Percentiles rank a stretch among this genome's conserved stretches.
Conservation (phyloP, 2,329 filamentous ascomycete species). For the Cryphonectria naterciae region DNA sequence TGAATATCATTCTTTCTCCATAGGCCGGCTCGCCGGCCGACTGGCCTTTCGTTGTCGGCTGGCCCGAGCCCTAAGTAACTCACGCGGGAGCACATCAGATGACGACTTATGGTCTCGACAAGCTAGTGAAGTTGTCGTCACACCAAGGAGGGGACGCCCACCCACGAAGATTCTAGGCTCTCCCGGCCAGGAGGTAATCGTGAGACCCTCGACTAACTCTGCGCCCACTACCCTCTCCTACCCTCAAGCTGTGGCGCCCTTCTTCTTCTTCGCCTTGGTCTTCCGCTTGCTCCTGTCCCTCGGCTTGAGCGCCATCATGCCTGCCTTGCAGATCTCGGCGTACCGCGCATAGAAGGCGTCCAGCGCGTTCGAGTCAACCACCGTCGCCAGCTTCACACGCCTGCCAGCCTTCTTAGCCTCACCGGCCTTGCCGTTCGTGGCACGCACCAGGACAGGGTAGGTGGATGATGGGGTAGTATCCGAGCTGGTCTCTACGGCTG, state of each 20-base stretch:
- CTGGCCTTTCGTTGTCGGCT: not conserved
- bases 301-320: conserved; percentile 90
- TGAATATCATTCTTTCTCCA: not conserved
- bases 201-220: not conserved
- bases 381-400: conserved; percentile 78
- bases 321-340: conserved; percentile 86
- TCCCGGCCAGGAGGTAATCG: not conserved
- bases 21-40: not conserved
- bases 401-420: conserved; percentile 50
- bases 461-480: conserved; percentile 38
- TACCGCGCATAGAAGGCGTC: conserved; percentile 84
- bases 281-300: conserved; percentile 83
- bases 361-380: conserved; percentile 76
- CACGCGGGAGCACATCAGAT: not conserved
- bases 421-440: conserved; percentile 76
- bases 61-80: not conserved
- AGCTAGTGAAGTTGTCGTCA: not conserved
- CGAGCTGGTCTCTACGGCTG: conserved; percentile 34
- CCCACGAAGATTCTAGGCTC: not conserved
- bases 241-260: conserved; percentile 30
- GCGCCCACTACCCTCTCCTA: not conserved
- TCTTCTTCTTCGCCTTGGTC: conserved; percentile 70
- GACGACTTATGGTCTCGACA: not conserved
- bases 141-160: not conserved
- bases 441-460: conserved; percentile 75